Conservation (phyloP, 139 green algal species). For the Pleodorina starrii region DNA sequence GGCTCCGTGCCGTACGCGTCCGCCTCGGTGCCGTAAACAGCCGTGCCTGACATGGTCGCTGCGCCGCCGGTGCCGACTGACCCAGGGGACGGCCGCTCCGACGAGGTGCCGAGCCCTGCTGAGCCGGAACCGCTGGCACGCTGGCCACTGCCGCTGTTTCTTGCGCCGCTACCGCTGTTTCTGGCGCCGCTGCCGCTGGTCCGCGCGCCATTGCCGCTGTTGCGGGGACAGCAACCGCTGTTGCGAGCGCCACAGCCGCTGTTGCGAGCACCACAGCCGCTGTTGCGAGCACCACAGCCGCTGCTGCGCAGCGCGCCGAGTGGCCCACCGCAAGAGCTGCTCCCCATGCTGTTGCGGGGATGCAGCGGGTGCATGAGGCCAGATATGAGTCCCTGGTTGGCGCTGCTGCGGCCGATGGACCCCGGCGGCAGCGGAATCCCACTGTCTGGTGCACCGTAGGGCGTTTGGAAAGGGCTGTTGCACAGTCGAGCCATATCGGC, state of each 20-base stretch:
- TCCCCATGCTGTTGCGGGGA: not conserved
- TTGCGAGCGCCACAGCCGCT: constrained; percentile 6
- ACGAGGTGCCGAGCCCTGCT: not conserved
- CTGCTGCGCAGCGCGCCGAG: not conserved
- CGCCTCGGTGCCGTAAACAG: constrained; percentile 1
- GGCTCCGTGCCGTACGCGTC: not conserved
- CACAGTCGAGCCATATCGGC: not conserved
- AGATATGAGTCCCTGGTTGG: constrained; percentile 1
- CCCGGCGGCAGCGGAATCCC: not conserved
- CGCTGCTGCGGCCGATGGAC: constrained; percentile 11
- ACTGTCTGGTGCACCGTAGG: not conserved
- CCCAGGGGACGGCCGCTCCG: constrained; percentile 25
- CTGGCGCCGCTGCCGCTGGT: not conserved
- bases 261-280: constrained; percentile 1
- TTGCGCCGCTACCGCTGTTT: not conserved
- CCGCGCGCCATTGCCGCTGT: not conserved
- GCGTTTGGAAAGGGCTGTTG: not conserved
- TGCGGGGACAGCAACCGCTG: not conserved
- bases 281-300: not conserved
- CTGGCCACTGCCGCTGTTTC: not conserved
- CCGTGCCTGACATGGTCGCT: not conserved
- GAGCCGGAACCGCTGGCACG: not conserved
- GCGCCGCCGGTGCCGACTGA: not conserved
- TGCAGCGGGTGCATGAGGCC: not conserved
- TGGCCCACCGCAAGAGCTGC: not conserved